A percentile compares a stretch with the other conserved stretches of the same genome.
Evolutionary conservation across 176 grass and related monocot genomes (phyloP).

Genomic region (Oryza meridionalis): DNA sequence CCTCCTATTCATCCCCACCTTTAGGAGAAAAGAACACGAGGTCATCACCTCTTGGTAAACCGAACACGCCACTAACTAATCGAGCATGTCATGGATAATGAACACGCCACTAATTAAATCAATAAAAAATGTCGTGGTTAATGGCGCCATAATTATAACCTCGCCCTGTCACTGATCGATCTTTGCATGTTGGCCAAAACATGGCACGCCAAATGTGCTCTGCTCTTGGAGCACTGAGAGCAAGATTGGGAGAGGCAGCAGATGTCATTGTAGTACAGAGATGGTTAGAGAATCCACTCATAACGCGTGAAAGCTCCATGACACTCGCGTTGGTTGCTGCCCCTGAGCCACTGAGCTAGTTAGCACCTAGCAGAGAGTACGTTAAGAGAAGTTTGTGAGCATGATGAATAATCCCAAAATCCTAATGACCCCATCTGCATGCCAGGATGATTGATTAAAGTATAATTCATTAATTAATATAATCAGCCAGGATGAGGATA

Average conservation of each 20-base stretch:
- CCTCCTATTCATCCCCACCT: no score
- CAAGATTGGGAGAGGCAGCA: not conserved
- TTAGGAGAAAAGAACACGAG: no score
- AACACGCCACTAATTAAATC: not conserved
- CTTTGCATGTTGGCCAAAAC: no score
- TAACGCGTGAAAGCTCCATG: constrained; percentile 10
- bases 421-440: not conserved
- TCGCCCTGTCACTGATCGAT: not conserved
- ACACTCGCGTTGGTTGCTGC: not conserved
- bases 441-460: not conserved
- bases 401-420: not conserved
- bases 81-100: not conserved
- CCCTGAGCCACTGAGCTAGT: not conserved
- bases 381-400: not conserved
- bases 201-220: not conserved
- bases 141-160: not conserved
- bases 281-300: not conserved
- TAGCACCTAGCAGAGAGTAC: no score
- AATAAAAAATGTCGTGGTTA: not conserved
- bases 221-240: not conserved
- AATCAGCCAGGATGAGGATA: not conserved
- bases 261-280: not conserved
- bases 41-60: not conserved
- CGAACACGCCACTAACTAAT: not conserved
- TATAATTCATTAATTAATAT: not conserved